Evolutionary conservation across 106 monocot species (phyloP), one percentile per base, ranked within the genome.

Genomic region (Chionographis japonica): DNA sequence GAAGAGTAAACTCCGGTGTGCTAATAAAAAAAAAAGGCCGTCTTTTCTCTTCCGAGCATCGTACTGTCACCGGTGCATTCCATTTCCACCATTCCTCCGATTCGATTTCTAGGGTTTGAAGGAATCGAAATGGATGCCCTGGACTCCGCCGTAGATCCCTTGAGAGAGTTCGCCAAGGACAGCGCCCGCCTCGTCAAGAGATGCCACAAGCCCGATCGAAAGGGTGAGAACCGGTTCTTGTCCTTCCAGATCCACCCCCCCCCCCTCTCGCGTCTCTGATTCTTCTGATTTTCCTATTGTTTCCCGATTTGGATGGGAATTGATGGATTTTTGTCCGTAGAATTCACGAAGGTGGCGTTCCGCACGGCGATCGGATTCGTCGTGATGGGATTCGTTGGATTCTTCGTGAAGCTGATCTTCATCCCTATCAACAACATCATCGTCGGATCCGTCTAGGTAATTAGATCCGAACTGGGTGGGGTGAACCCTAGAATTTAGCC

Each of bases 371-470:
- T 86, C 62, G 86, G 86, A 37, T 86, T 86, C 66, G 86, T 82
- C 39, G 86, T 86, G 52, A 86, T 86, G 86, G 86, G 86, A 36
- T 86, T 86, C 68, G 86, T 86, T 4, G 86, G 86, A 2, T 86
- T 86, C 82, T 86, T 86, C 38, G 86, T 86, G 49, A 86, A 86
- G 79, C 79, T 86, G 4, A 86, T 86, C 61, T 86, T 86, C 65
- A 86, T 86, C 46, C 86, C 86, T 2, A 86, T 86, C 82, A 86
- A 86, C 78, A 86, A 86, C 64, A 86, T 86, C 63, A 86, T 86
- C 53, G 86, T 86, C 20, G 86, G 86, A 4, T 79, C 86, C 12
- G 76, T 75, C 52, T 86, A 80, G 83, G 80, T 80, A 69, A 60
- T 60, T 7, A 9, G 27, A 36, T 36, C 51, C 13, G 8, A 3